These are phyloP conservation scores for Coniochaeta sp. DNA, from an alignment of 2,329 filamentous ascomycete species.

Conservation along the genomic window DNA sequence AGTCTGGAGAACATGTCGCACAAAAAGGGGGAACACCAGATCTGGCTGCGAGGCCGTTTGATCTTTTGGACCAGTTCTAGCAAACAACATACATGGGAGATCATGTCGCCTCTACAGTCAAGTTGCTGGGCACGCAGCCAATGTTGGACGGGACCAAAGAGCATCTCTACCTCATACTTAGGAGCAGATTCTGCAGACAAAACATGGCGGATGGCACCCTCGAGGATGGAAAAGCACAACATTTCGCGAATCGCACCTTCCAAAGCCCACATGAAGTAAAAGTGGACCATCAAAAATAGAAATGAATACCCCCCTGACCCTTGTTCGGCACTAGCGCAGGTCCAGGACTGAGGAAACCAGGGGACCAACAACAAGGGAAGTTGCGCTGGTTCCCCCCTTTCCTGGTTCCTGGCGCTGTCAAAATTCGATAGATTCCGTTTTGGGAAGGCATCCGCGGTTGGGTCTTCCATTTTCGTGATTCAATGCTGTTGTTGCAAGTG, in stretches of 20 bases:
- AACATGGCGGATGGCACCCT: background rate
- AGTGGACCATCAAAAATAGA: background rate
- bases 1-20: background rate
- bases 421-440: background rate
- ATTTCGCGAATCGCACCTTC: background rate
- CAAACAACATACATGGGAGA: too few relatives aligned
- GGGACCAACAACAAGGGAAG: too few relatives aligned
- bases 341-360: background rate
- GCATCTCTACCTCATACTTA: too few relatives aligned
- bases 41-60: background rate
- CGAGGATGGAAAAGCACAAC: background rate
- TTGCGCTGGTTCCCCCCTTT: background rate
- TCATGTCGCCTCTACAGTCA: too few relatives aligned
- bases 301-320: background rate
- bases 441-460: background rate
- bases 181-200: too few relatives aligned
- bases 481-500: too few relatives aligned
- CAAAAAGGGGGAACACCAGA: background rate
- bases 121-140: too few relatives aligned
- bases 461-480: background rate
- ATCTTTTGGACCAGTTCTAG: too few relatives aligned
- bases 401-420: background rate
- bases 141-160: too few relatives aligned
- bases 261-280: background rate
- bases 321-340: background rate